phyloP scores from a whole-genome alignment of 345 rosid species.

The Melaleuca quinquenervia region DNA sequence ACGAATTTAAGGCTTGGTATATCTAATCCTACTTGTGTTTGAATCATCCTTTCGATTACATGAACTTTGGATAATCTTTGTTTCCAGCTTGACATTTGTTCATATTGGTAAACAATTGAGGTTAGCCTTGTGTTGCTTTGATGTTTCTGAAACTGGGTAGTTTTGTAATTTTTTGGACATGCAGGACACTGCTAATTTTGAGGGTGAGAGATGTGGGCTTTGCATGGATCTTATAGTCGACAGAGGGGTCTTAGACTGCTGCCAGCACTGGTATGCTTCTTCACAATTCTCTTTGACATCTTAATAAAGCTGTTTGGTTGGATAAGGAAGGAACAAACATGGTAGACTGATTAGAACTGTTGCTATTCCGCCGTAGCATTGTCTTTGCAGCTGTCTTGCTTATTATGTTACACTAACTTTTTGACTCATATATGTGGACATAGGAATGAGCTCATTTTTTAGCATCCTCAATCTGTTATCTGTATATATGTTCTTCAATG shows the following conservation, averaged over 20 bases:
- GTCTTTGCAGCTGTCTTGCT: not conserved
- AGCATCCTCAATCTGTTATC: not conserved
- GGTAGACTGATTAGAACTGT: not conserved
- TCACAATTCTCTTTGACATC: not conserved
- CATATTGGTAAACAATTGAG: not conserved
- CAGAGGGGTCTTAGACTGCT: conserved; percentile 93
- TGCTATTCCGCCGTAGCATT: not conserved
- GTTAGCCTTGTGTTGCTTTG: not conserved
- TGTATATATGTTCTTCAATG: not conserved
- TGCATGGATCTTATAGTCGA: conserved; percentile 96
- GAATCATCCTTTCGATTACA: not conserved
- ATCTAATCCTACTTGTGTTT: not conserved
- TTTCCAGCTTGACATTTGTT: not conserved
- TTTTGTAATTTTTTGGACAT: not conserved
- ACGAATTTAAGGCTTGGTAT: not conserved
- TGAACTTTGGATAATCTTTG: not conserved
- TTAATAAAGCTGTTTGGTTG: not conserved
- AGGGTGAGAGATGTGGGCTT: conserved; percentile 91
- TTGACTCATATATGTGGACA: not conserved
- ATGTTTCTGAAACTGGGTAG: not conserved
- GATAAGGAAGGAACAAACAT: not conserved
- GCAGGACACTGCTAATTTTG: conserved; percentile 51
- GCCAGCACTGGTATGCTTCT: conserved; percentile 72
- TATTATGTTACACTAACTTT: not conserved
- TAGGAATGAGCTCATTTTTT: not conserved